Conservation (phyloP, 2,329 filamentous ascomycete species). For the Aspergillus pseudonomiae region DNA sequence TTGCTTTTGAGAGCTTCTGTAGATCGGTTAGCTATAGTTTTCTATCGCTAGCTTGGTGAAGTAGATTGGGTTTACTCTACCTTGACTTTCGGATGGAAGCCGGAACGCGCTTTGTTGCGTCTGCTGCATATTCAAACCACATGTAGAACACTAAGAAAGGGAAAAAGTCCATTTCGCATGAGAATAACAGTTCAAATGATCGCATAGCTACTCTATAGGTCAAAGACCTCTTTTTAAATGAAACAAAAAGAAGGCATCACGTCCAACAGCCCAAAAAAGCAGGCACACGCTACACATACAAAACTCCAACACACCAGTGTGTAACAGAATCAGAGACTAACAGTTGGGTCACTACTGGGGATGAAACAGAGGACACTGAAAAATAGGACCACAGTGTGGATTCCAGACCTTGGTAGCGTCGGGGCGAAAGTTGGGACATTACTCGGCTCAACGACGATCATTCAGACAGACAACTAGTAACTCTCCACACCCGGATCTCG, state of each 20-base stretch:
- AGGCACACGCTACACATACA: background rate
- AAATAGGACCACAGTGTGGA: background rate
- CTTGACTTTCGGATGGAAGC: background rate
- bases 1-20: background rate
- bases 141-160: background rate
- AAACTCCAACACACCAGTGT: too few species aligned
- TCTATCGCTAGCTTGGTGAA: background rate
- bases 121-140: background rate
- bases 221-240: background rate
- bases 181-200: background rate
- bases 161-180: background rate
- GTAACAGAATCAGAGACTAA: background rate
- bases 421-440: background rate
- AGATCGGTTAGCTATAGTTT: background rate
- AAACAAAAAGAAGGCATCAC: background rate
- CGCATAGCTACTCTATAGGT: background rate
- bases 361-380: background rate
- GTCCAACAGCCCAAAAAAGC: background rate
- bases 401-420: background rate
- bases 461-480: background rate
- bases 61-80: background rate
- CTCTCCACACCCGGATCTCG: slow-evolving; percentile 16
- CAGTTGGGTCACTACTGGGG: background rate
- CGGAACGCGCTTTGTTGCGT: background rate
- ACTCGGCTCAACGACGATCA: background rate